These are phyloP conservation scores for Nemania serpens DNA, from an alignment of 2,329 filamentous ascomycete species.

Conservation along the genomic window DNA sequence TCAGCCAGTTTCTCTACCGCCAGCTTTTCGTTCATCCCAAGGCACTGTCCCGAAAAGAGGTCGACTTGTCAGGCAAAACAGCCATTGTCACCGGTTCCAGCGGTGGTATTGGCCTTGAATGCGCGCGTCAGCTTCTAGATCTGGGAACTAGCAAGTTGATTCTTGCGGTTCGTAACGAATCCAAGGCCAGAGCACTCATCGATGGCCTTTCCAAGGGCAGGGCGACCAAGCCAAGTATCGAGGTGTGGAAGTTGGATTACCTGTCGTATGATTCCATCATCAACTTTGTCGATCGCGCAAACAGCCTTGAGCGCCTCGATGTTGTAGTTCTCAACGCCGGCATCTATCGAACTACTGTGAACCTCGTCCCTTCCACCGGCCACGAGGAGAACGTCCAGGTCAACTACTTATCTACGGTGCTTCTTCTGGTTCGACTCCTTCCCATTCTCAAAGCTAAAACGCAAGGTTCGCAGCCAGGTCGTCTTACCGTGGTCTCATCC, in stretches of 20 bases:
- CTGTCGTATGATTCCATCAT: not conserved
- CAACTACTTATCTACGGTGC: not conserved
- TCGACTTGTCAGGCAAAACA: not conserved
- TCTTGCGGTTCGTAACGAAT: constrained; percentile 2
- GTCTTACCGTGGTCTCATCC: constrained; percentile 37
- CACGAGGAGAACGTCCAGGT: constrained; percentile 3
- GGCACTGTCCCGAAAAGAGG: not conserved
- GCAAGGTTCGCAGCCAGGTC: not conserved
- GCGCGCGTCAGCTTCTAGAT: constrained; percentile 1
- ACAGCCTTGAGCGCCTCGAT: not conserved
- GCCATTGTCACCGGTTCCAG: constrained; percentile 1
- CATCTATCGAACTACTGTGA: not conserved
- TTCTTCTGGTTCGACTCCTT: not conserved
- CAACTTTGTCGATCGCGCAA: not conserved
- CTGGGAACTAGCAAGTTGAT: not conserved
- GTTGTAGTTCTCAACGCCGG: constrained; percentile 1
- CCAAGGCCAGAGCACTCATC: not conserved
- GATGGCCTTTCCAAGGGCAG: not conserved
- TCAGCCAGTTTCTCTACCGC: constrained; percentile 1
- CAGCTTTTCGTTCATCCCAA: not conserved
- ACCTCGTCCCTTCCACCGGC: not conserved
- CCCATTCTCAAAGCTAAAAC: not conserved
- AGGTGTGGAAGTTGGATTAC: not conserved
- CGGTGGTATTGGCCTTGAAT: not conserved
- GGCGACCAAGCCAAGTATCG: not conserved